These are phyloP conservation scores for Backusella westeae DNA, from an alignment of 192 early-diverging fungal genomes.

Conservation along the genomic window DNA sequence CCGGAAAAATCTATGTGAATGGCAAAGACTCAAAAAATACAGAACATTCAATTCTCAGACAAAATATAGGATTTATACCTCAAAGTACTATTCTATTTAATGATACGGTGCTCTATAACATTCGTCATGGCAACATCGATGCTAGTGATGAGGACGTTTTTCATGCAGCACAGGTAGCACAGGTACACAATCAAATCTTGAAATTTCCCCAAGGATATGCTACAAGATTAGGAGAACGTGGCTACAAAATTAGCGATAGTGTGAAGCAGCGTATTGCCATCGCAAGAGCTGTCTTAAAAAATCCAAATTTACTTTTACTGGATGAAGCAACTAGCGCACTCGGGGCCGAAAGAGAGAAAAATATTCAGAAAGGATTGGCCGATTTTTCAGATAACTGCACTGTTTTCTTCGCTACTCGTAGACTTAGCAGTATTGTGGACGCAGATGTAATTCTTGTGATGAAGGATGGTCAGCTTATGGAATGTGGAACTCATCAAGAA, in stretches of 20 bases:
- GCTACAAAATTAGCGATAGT: conserved; percentile 78
- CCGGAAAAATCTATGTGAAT: conserved; percentile 80
- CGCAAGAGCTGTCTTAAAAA: conserved; percentile 76
- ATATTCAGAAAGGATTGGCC: conserved; percentile 79
- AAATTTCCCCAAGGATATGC: conserved; percentile 67
- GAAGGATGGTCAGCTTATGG: conserved; percentile 74
- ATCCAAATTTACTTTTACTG: conserved; percentile 59
- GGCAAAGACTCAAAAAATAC: conserved; percentile 73
- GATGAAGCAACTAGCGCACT: conserved; percentile 89
- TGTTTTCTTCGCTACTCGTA: conserved; percentile 81
- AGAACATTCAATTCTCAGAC: conserved; percentile 69
- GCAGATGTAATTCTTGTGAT: conserved; percentile 85
- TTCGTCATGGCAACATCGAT: conserved; percentile 73
- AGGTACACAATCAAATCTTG: conserved; percentile 75
- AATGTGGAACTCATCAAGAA: conserved; percentile 78
- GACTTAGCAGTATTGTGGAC: conserved; percentile 78
- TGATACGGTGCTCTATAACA: conserved; percentile 91
- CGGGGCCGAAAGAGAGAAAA: conserved; percentile 64
- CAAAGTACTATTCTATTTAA: conserved; percentile 95
- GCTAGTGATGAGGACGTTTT: conserved; percentile 70
- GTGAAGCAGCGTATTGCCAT: conserved; percentile 90
- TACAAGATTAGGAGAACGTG: conserved; percentile 64
- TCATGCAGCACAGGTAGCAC: conserved; percentile 66
- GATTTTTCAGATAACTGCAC: conserved; percentile 79
- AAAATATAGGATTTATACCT: conserved; percentile 88